Evolutionary conservation across 1,284 basidiomycete genomes (phyloP).

Genomic region (Prillingera fragicola): DNA sequence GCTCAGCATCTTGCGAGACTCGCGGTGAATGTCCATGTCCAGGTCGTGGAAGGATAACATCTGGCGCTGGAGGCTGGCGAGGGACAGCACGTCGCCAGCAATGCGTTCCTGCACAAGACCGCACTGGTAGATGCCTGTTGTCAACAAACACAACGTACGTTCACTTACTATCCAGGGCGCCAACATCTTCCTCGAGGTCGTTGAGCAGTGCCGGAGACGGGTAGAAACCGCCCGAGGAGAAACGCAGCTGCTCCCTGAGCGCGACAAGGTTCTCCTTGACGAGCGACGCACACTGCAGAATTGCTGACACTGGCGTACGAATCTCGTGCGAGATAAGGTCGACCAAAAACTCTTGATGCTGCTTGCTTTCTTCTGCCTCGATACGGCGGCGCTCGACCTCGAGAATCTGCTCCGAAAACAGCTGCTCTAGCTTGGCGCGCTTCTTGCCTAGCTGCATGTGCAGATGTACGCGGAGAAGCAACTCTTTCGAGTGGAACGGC

Average conservation of each 20-base stretch:
- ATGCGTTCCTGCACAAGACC: conserved; percentile 49
- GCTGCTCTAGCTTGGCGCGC: conserved; percentile 20
- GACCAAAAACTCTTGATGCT: conserved; percentile 32
- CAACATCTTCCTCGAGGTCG: conserved; percentile 39
- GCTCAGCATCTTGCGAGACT: conserved; percentile 26
- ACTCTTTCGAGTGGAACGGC: conserved; percentile 36
- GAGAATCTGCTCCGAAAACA: conserved; percentile 21
- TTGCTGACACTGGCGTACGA: conserved; percentile 29
- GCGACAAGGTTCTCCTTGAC: conserved; percentile 30
- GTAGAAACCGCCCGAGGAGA: conserved; percentile 3
- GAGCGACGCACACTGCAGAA: conserved; percentile 30
- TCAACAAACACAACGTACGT: neutral
- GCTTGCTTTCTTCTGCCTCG: conserved; percentile 26
- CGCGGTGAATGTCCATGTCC: conserved; percentile 31
- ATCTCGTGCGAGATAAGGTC: conserved; percentile 37
- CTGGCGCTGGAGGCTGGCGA: conserved; percentile 47
- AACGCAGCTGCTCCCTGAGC: conserved; percentile 17
- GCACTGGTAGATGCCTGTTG: conserved; percentile 35
- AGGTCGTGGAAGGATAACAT: conserved; percentile 25
- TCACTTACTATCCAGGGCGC: conserved; percentile 28
- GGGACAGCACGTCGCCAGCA: conserved; percentile 47
- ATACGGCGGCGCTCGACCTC: conserved; percentile 23
- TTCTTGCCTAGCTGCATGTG: conserved; percentile 33
- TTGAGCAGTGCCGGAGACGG: conserved; percentile 21
- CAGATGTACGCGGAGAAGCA: conserved; percentile 40